Conservation (phyloP, 2,329 filamentous ascomycete genomes). For the Calycina marina region DNA sequence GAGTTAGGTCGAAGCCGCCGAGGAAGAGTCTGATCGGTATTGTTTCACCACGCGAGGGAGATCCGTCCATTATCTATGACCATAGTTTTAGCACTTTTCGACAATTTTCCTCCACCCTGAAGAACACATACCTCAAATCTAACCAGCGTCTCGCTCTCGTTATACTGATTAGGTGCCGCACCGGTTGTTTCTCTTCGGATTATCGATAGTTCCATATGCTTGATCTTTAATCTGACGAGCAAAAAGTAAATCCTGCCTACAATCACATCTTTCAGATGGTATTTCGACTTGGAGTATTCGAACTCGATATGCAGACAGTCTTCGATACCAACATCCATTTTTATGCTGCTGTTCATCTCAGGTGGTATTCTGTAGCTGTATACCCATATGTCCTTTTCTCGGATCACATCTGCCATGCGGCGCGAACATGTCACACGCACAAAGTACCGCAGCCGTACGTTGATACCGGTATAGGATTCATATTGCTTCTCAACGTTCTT, state of each 20-base stretch:
- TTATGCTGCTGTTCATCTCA: slow-evolving; percentile 96
- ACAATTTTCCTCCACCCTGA: too few relatives aligned
- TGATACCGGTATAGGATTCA: slow-evolving; percentile 99
- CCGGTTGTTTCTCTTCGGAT: slow-evolving; percentile 95
- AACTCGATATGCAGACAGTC: slow-evolving; percentile 99
- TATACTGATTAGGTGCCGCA: slow-evolving; percentile 95
- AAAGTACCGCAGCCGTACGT: slow-evolving; percentile 97
- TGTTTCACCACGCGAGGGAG: slow-evolving; percentile 82
- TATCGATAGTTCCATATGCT: slow-evolving; percentile 98
- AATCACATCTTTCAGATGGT: slow-evolving; percentile 97
- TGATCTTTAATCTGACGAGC: slow-evolving; percentile 93
- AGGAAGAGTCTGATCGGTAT: slow-evolving; percentile 96
- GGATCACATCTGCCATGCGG: slow-evolving; percentile 93
- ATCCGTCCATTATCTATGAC: slow-evolving; percentile 91
- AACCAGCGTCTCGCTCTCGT: slow-evolving; percentile 95
- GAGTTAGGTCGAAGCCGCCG: slow-evolving; percentile 91
- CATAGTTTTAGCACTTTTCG: neutral
- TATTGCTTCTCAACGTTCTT: slow-evolving; percentile 99
- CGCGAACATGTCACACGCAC: slow-evolving; percentile 91
- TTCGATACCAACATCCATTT: slow-evolving; percentile 99
- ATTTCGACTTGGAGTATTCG: slow-evolving; percentile 98
- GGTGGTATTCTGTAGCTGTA: slow-evolving; percentile 97
- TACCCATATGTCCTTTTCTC: slow-evolving; percentile 99
- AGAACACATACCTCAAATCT: slow-evolving; percentile 62
- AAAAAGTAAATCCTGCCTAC: slow-evolving; percentile 98